Evolutionary conservation across 2,329 filamentous ascomycete species (phyloP).

Genomic region (Neofusicoccum sp.): DNA sequence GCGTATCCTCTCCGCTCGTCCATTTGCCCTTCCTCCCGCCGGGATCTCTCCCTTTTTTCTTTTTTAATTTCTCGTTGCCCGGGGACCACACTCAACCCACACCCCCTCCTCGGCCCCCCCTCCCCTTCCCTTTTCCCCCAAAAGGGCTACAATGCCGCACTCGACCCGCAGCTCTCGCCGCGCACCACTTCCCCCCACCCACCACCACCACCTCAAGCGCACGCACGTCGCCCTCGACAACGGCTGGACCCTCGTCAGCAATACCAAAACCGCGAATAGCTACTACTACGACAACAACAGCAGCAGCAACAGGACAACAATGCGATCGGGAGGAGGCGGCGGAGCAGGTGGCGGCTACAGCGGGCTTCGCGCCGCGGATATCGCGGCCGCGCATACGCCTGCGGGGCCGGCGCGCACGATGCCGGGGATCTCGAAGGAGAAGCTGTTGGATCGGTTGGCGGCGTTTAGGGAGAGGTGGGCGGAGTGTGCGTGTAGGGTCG

Average conservation of each 20-base stretch:
- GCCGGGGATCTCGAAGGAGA: slow-evolving; percentile 3
- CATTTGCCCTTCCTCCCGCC: background rate
- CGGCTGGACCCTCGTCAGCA: slow-evolving; percentile 39
- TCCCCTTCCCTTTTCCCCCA: background rate
- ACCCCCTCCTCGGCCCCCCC: background rate
- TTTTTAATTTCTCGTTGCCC: background rate
- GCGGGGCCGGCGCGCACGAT: slow-evolving; percentile 1
- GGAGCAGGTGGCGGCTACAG: background rate
- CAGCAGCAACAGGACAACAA: background rate
- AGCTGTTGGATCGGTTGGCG: slow-evolving; percentile 3
- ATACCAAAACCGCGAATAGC: slow-evolving; percentile 25
- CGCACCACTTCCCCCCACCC: background rate
- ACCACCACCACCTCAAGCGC: slow-evolving; percentile 26
- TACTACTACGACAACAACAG: slow-evolving; percentile 33
- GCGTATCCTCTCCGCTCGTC: too few species aligned
- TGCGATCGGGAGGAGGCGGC: slow-evolving; percentile 19
- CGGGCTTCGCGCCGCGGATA: slow-evolving; percentile 18
- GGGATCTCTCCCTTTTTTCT: background rate
- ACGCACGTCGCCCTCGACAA: slow-evolving; percentile 30
- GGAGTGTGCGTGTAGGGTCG: slow-evolving; percentile 20
- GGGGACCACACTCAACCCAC: background rate
- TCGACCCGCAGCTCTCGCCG: background rate
- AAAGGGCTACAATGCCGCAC: slow-evolving; percentile 10
- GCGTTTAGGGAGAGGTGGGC: slow-evolving; percentile 6
- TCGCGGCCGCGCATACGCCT: background rate